Conservation (phyloP, 2,329 filamentous ascomycete genomes). For the Bipolaris sorokiniana region DNA sequence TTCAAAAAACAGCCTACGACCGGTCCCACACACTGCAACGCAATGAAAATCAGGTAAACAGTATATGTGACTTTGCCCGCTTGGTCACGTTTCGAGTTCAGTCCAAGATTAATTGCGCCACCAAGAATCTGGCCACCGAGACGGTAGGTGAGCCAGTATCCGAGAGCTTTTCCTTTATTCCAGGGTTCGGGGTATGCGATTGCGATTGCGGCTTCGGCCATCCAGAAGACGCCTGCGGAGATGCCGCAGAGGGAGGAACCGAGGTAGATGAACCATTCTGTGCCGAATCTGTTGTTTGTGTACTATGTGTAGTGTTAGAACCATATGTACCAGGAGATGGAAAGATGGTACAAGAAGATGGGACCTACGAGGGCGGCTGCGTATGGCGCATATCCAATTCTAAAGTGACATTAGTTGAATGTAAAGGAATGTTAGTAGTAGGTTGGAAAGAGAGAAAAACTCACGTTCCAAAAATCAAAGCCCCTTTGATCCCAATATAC, state of each 20-base stretch:
- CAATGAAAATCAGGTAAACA: slow-evolving; percentile 74
- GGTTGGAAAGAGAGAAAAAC: slow-evolving; percentile 19
- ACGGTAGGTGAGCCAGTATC: slow-evolving; percentile 70
- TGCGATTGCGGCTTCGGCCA: slow-evolving; percentile 75
- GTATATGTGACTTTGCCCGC: slow-evolving; percentile 72
- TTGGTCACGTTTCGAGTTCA: slow-evolving; percentile 64
- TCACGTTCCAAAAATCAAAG: slow-evolving; percentile 72
- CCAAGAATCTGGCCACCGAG: slow-evolving; percentile 72
- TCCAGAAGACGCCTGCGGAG: slow-evolving; percentile 76
- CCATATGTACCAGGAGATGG: neutral
- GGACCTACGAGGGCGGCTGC: slow-evolving; percentile 60
- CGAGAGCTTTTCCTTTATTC: slow-evolving; percentile 56
- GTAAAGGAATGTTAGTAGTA: neutral
- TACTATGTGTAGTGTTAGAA: slow-evolving; percentile 57
- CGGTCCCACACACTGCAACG: slow-evolving; percentile 69
- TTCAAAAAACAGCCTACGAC: slow-evolving; percentile 70
- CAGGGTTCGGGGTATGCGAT: slow-evolving; percentile 73
- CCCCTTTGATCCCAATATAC: slow-evolving; percentile 72
- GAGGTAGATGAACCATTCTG: slow-evolving; percentile 71
- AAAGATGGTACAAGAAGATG: neutral
- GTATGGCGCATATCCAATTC: slow-evolving; percentile 72
- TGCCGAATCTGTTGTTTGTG: slow-evolving; percentile 70
- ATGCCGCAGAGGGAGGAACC: slow-evolving; percentile 73
- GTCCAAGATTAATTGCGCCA: slow-evolving; percentile 72
- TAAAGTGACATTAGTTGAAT: slow-evolving; percentile 24